phyloP scores from a whole-genome alignment of 441 rosid species.

The Arabidopsis hybrid region DNA sequence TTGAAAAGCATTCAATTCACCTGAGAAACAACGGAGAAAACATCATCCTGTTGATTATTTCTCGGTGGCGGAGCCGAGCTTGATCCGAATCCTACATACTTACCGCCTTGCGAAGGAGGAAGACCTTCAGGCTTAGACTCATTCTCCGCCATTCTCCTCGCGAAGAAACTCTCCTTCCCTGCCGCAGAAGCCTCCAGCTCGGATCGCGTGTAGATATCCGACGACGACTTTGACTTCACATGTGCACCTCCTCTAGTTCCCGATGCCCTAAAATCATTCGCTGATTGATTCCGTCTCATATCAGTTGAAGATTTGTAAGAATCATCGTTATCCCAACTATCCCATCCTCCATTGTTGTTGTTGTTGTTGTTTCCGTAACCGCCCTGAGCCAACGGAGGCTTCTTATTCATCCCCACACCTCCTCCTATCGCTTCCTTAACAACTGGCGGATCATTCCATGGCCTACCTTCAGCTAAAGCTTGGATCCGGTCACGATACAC shows the following conservation, averaged over 20 bases:
- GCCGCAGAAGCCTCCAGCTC: conserved; percentile 92
- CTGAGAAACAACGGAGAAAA: conserved; percentile 82
- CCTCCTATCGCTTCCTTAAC: conserved; percentile 60
- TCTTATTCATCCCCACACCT: conserved; percentile 44
- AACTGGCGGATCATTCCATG: conserved; percentile 89
- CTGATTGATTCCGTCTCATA: conserved; percentile 85
- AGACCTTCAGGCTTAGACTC: conserved; percentile 82
- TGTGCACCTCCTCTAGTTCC: conserved; percentile 55
- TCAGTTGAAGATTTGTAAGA: conserved; percentile 61
- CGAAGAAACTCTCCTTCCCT: conserved; percentile 78
- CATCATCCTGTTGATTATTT: conserved; percentile 69
- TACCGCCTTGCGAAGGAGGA: conserved; percentile 96
- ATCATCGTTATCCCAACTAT: conserved; percentile 88
- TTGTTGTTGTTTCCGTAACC: conserved; percentile 40
- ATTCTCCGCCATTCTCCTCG: conserved; percentile 76
- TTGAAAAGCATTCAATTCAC: conserved; percentile 45
- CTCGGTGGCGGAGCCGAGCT: conserved; percentile 66
- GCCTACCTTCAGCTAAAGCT: conserved; percentile 83
- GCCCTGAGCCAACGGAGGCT: conserved; percentile 68
- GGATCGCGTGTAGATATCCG: conserved; percentile 74
- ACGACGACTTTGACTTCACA: conserved; percentile 77
- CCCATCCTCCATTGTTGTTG: conserved; percentile 66
- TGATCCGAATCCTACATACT: conserved; percentile 96
- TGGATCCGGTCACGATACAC: conserved; percentile 85
- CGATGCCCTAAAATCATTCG: conserved; percentile 65